Percentiles rank a stretch among this genome's conserved stretches.
These are phyloP conservation scores for Coemansia sp. DNA, from an alignment of 192 early-diverging fungal genomes.

Conservation along the genomic window DNA sequence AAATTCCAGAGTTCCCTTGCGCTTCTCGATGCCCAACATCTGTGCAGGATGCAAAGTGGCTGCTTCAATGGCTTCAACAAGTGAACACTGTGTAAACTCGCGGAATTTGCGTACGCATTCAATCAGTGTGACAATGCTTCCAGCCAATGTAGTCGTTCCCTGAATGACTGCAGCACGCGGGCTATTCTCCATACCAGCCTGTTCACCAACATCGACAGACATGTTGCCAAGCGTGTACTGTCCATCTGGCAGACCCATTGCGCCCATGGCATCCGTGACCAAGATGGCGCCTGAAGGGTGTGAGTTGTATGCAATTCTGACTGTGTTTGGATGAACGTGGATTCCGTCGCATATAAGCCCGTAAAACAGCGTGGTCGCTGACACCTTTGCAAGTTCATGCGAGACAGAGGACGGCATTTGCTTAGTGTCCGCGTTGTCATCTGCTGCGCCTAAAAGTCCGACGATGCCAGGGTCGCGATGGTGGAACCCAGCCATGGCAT, in stretches of 20 bases:
- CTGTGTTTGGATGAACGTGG: constrained; percentile 67
- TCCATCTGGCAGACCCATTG: constrained; percentile 59
- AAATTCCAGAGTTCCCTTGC: constrained; percentile 27
- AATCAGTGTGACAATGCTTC: constrained; percentile 29
- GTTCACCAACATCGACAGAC: constrained; percentile 54
- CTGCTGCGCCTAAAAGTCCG: constrained; percentile 59
- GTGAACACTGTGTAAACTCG: constrained; percentile 24
- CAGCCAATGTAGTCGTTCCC: constrained; percentile 26
- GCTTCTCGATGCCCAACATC: constrained; percentile 27
- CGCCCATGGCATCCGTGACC: constrained; percentile 70
- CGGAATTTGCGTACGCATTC: constrained; percentile 41
- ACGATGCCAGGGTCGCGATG: constrained; percentile 75
- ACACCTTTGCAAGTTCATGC: background rate
- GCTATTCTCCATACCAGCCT: constrained; percentile 19
- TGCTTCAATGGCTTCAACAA: constrained; percentile 31
- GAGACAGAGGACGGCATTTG: too few species aligned
- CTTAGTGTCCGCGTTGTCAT: background rate
- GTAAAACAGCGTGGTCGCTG: constrained; percentile 56
- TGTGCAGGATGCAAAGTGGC: constrained; percentile 33
- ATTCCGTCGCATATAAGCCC: constrained; percentile 75
- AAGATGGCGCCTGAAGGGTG: constrained; percentile 67
- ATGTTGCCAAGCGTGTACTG: constrained; percentile 65
- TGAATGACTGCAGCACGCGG: constrained; percentile 50
- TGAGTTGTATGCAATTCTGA: constrained; percentile 69
- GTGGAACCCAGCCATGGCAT: constrained; percentile 76